Evolutionary conservation across 495 filamentous ascomycete genomes (phyloP).

Genomic region (Xylaria curta): DNA sequence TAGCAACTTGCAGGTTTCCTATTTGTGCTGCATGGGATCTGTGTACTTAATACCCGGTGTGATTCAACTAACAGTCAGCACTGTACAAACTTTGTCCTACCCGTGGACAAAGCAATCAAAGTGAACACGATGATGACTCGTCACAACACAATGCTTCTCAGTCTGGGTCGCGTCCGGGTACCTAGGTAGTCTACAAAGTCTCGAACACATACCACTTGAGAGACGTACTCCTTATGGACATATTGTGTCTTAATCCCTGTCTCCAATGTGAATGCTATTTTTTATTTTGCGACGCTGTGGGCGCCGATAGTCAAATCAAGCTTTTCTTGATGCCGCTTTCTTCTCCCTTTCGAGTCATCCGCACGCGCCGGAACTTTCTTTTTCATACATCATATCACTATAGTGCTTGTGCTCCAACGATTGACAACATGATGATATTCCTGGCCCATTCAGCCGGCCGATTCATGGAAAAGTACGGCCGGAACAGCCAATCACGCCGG

Average conservation of each 20-base stretch:
- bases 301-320: conserved; percentile 2
- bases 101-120: not conserved
- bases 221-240: not conserved
- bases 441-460: conserved; percentile 15
- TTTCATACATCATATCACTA: not conserved
- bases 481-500: conserved; percentile 22
- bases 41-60: not conserved
- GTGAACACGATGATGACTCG: not conserved
- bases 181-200: not conserved
- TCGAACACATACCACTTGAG: not conserved
- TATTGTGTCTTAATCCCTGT: not conserved
- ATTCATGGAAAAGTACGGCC: conserved; percentile 6
- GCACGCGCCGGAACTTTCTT: conserved; percentile 1
- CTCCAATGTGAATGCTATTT: not conserved
- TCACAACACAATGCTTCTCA: not conserved
- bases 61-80: not conserved
- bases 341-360: conserved; percentile 4
- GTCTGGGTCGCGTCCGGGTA: not conserved
- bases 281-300: not conserved
- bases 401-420: conserved; percentile 6
- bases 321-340: conserved; percentile 16
- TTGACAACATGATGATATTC: conserved; percentile 10
- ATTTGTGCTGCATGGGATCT: not conserved
- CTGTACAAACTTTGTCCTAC: not conserved
- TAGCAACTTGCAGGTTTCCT: not conserved